A percentile compares a stretch with the other conserved stretches of the same genome.
These are phyloP conservation scores for Thielaviopsis punctulata DNA, from an alignment of 2,329 filamentous ascomycete genomes.

Conservation along the genomic window DNA sequence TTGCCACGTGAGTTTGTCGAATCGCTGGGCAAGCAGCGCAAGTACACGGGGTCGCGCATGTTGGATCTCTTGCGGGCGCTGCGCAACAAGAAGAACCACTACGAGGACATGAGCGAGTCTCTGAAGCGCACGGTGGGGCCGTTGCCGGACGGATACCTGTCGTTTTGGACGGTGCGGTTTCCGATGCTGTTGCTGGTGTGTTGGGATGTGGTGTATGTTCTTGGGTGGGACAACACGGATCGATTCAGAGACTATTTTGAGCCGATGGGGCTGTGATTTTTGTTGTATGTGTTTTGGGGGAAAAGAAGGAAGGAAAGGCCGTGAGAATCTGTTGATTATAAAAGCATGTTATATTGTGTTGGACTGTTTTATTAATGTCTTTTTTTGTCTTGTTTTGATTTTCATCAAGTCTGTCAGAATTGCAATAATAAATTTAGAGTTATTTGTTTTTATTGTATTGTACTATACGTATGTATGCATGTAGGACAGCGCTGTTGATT, in stretches of 20 bases:
- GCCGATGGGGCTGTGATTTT: constrained; percentile 22
- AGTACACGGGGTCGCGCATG: constrained; percentile 72
- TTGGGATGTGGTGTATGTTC: constrained; percentile 54
- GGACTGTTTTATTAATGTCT: not conserved
- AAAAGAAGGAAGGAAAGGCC: too few species aligned
- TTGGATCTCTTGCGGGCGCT: constrained; percentile 77
- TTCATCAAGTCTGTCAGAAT: not conserved
- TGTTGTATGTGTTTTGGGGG: not conserved
- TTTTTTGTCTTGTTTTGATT: not conserved
- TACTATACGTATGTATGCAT: not conserved
- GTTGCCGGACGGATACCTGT: constrained; percentile 63
- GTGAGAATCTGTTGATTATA: too few species aligned
- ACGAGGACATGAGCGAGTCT: constrained; percentile 80
- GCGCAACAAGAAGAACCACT: constrained; percentile 94
- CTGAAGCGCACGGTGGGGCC: constrained; percentile 54
- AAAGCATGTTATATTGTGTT: not conserved
- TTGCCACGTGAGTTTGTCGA: constrained; percentile 74
- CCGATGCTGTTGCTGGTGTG: constrained; percentile 63
- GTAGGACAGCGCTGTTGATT: too few species aligned
- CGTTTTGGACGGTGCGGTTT: constrained; percentile 69
- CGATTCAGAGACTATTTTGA: constrained; percentile 58
- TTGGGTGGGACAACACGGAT: constrained; percentile 44
- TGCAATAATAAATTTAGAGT: not conserved
- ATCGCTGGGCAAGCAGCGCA: constrained; percentile 80
- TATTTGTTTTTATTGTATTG: not conserved